Evolutionary conservation across 2,329 filamentous ascomycete species (phyloP), one percentile per base, ranked within the genome.

Genomic region (Alternaria arbusti): DNA sequence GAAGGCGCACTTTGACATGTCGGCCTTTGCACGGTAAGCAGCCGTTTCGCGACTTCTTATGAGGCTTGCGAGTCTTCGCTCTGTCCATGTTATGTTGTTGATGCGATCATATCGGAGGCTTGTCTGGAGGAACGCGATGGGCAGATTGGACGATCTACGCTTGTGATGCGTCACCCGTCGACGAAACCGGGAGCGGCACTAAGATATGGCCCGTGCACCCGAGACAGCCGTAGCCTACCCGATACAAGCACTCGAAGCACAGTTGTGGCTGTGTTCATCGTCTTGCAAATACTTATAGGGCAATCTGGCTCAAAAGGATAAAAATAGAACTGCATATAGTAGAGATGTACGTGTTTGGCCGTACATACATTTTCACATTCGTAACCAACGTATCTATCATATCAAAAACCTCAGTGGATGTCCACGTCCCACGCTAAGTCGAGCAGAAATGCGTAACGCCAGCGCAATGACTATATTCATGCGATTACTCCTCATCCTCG

Each of bases 1-100:
- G 43, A n/a, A 36, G 22, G 59, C 62, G 30, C 63, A 75, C 74
- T 69, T 77, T 77, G 44, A 76, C 69, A 56, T 76, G 74, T 11
- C 74, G 70, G 22, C 61, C 62, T 63, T 76, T 76, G 58, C 74
- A 76, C 13, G 72, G 69, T 40, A 75, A 51, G 56, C 74, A 76
- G 50, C 74, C 74, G 55, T 73, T 75, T 20, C 74, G 63, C 12
- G 73, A 75, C 55, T 76, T 76, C 45, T 64, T 74, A 52, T 76
- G 74, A 23, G 74, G 60, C 59, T 75, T 76, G 26, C 74, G 68
- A 9, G 72, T 73, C 54, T 74, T 73, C 12, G 61, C 58, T 61
- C 52, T 73, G 11, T 74, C 69, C 73, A 75, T 75, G 20, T 17
- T 68, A 63, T 22, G n/a, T 40, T 40, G n/a, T 30, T 23, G 44